Percentiles rank a stretch among this genome's conserved stretches.
Evolutionary conservation across 73 alveolate species (phyloP).

Genomic region (Paramecium octaurelia): DNA sequence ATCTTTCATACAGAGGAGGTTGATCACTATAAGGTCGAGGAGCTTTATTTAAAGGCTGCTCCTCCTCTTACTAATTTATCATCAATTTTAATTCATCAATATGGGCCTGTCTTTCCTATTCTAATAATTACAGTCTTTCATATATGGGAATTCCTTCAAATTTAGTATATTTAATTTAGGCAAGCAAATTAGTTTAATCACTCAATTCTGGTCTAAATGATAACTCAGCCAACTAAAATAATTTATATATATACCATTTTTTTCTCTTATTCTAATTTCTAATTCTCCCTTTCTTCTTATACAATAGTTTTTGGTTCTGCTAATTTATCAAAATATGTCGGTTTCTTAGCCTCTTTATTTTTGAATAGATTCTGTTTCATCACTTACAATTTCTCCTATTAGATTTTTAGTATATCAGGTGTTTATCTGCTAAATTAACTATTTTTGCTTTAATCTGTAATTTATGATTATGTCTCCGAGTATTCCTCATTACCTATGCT

Average conservation of each 20-base stretch:
- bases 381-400: background rate
- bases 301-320: constrained; percentile 5
- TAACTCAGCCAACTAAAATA: background rate
- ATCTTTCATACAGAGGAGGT: constrained; percentile 10
- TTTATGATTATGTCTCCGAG: background rate
- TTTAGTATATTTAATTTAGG: background rate
- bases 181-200: background rate
- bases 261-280: background rate
- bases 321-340: background rate
- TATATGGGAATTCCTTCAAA: constrained; percentile 2
- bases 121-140: background rate
- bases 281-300: background rate
- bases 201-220: background rate
- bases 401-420: background rate
- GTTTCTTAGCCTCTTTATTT: background rate
- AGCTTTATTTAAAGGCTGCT: background rate
- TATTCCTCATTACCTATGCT: background rate
- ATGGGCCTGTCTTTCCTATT: background rate
- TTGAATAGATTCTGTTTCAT: background rate
- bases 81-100: constrained; percentile 20
- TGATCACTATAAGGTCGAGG: background rate
- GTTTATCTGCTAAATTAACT: background rate
- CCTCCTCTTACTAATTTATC: background rate
- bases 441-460: background rate
- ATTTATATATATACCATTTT: background rate